Base-by-base conservation (phyloP, 2,329 filamentous ascomycete species). In the Blastomyces emzantsi region DNA sequence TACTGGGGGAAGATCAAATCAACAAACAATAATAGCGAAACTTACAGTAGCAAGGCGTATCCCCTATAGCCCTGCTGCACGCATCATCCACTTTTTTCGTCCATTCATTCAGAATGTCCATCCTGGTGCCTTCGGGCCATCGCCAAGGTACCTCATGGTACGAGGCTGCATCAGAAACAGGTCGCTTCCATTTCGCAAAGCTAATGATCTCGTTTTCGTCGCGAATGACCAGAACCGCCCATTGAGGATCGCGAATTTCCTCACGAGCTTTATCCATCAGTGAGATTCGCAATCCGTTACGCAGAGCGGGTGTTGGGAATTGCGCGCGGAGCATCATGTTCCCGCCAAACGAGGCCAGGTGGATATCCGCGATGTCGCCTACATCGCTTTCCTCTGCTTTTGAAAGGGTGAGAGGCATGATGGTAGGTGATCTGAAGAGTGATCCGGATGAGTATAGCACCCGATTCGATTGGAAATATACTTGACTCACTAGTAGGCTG, bases 291-390 rank as follows among this genome's bases (percentile, higher is more conserved):
- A 71, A 57, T 3, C 57, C 65, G 2, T 64, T 60, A 8, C 68
- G 68, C 13, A 67, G 62, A n/a, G 66, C 49, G 8, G 67, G 64
- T 1, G 69, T 70, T 47, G 70, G 66, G 54, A 71, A 72, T 56
- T 70, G 69, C 15, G 68, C 70, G n/a, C 62, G 66, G 0, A 72
- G 63, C 66, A 70, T 67, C 19, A 7, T 49, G 52, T 71, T 71
- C 49, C 52, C 25, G 19, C 59, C 63, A 49, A 72, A 72, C 41
- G 69, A 66, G 11, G 66, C 66, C 62, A 71, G 66, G 63, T 72
- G 70, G 60, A 70, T 69, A 52, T 69, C 66, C 19, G 69, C 69
- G 51, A 71, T 70, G 64, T 64, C 62, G 45, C 60, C 25, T 8
- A 67, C 67, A 52, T 70, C 69, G 17, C 64, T 61, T 57, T 65